Evolutionary conservation across 768 basidiomycete species (phyloP), one percentile per base, ranked within the genome.

Genomic region (Collybiopsis confluens): DNA sequence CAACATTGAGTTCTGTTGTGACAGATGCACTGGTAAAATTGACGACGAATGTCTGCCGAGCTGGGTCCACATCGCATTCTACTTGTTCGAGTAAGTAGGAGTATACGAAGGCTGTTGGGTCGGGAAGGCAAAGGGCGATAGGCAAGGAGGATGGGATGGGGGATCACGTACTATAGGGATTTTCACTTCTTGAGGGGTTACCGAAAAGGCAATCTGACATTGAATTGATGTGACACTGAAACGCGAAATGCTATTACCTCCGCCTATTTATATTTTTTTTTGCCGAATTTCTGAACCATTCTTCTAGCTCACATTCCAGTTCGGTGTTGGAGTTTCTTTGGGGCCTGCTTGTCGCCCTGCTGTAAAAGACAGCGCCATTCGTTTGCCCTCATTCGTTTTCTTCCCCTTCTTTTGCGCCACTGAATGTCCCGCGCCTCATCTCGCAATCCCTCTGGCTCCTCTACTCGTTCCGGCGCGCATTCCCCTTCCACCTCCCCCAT

Each of bases 361-460:
- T 42, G 55, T 54, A 27, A 51, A 58, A 58, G 58, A 57, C 56
- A 61, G 63, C 59, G 38, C 56, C 58, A 52, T 51, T 58, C 59
- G 52, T 59, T 59, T 60, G 49, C 59, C 61, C 58, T 61, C 44
- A 59, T 58, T 62, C 53, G 42, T 58, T 59, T 52, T 26, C 23
- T 28, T 35, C 26, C 28, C 30, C 46, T 47, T 9, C 30, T 45
- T 23, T 6, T 6, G 16, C 44, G 16, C 36, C 41, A 44, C 40
- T 70, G 66, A 60, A 73, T 75, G 69, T 70, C 72, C 60, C 73
- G 69, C 43, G 70, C 75, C 59, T 72, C 78, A 41, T 77, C 84
- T 21, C 80, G 83, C 62, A 86, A 87, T 62, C 82, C 84, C 38
- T 86, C 87, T 30, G 80, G 78, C 52, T 85, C 86, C 24, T 84